Evolutionary conservation across 2,329 filamentous ascomycete genomes (phyloP).

Genomic region (Fusarium napiforme): DNA sequence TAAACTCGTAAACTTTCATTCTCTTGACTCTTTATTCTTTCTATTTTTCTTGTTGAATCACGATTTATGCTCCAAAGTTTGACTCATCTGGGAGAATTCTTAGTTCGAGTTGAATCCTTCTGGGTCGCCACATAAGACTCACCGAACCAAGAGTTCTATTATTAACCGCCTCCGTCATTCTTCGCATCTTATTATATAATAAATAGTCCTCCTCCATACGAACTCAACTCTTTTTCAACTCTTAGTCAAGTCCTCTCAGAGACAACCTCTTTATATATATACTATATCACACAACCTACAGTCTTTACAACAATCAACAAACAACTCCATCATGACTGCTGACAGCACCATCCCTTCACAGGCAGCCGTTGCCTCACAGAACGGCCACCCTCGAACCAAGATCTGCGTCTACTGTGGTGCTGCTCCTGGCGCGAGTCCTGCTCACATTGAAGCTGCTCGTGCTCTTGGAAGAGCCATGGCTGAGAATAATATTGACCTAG

Average conservation of each 20-base stretch:
- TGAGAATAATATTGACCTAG: conserved; percentile 79
- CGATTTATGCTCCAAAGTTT: not conserved
- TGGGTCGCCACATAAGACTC: conserved; percentile 22
- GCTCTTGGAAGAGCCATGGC: conserved; percentile 79
- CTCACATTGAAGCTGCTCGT: conserved; percentile 82
- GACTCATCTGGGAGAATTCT: conserved; percentile 22
- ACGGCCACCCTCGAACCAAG: conserved; percentile 62
- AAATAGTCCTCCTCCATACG: not conserved
- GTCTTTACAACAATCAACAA: not conserved
- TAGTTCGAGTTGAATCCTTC: not conserved
- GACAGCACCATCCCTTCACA: conserved; percentile 36
- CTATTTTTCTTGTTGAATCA: conserved; percentile 6
- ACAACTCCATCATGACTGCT: conserved; percentile 43
- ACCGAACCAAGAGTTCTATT: conserved; percentile 13
- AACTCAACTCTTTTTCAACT: not conserved
- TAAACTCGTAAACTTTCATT: conserved; percentile 12
- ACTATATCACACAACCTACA: not conserved
- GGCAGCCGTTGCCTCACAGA: conserved; percentile 33
- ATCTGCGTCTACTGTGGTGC: conserved; percentile 97
- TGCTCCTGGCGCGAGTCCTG: conserved; percentile 75
- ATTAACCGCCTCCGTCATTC: conserved; percentile 10
- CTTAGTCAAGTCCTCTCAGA: not conserved
- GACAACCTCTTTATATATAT: not conserved
- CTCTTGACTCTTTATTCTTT: not conserved
- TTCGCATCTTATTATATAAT: conserved; percentile 12